Evolutionary conservation across 1,284 basidiomycete genomes (phyloP), one percentile per base, ranked within the genome.

Genomic region (Laetiporus sulphureus): DNA sequence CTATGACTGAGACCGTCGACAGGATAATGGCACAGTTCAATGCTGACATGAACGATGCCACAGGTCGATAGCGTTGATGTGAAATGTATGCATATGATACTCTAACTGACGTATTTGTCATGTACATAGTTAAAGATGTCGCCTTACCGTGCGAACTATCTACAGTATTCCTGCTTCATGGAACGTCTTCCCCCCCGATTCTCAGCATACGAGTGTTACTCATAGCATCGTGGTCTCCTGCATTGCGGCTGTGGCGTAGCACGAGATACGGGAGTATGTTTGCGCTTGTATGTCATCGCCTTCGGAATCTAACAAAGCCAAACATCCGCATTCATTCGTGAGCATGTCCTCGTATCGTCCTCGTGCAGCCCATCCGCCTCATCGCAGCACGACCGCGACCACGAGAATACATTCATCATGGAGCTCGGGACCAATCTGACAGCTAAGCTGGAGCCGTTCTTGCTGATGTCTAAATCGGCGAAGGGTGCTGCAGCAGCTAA

Each of bases 401-500:
- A n/a, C n/a, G n/a, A n/a, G n/a, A n/a, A n/a, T n/a, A n/a, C n/a
- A n/a, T n/a, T n/a, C 31, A 50, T 20, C n/a, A 77, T 79, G 73
- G 77, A 79, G 42, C 56, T 77, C 3, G 73, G 72, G 44, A 58
- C 68, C 13, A 73, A 74, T 55, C 75, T 76, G 44, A 60, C 73
- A 4, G 66, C 75, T 11, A 86, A 81, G 52, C 70, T 94, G 5
- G 91, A 96, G 65, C 89, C 91, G 0, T 94, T 88, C 60, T 61
- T 96, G 23, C 74, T 97, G 43, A 86, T 97, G 64, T 88, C 85
- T 3, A 92, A 93, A 57, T 86, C 86, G 0, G 80, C 87, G 2
- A 92, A 89, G 56, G 94, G 94, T 2, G 90, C 91, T 0, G 91
- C 86, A 0, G 91, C 92, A 0, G 92, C 90, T 7, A 92, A 93